Evolutionary conservation across 352 stramenopile species (phyloP), one percentile per base, ranked within the genome.

Genomic region (Elongisporangium anandrum): DNA sequence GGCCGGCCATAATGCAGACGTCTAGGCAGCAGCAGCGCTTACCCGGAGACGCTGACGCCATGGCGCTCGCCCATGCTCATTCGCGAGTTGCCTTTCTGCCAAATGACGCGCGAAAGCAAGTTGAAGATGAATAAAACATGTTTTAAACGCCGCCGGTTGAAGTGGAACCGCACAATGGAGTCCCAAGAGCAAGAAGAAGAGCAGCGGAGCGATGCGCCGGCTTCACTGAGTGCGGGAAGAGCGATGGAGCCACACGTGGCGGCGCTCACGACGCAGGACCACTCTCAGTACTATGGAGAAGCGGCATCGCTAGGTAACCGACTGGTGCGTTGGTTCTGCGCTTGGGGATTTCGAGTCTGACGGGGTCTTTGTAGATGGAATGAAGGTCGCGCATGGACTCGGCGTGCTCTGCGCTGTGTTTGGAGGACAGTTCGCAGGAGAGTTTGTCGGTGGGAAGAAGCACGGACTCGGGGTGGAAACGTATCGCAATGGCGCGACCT

Each of bases 391-490:
- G 9, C 49, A 84, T n/a, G 77, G 79, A 1, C 19, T 70, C 20
- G 79, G 73, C 0, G 58, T 85, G 21, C 52, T 81, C 15, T 60
- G 73, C 16, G 68, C 68, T 4, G 57, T 68, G 34, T 70, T 79
- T 52, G 71, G 72, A 2, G 57, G 53, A 0, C 65, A 52, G 10
- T 89, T 84, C 60, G 67, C 66, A 0, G 79, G 79, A 21, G 56
- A 62, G 4, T 67, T 89, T 39, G 50, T 55, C 10, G 22, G 63
- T 3, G 68, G 73, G 39, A 71, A 65, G 51, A 79, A 74, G 51
- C 52, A 73, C 24, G 76, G 74, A 16, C 56, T 66, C 9, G 79
- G 79, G n/a, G 73, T 86, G 10, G 65, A 77, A 38, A 49, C 75
- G 26, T 51, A 71, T 34, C 55, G 60, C 7, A 86, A 81, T 26